Evolutionary conservation across 768 basidiomycete species (phyloP), one percentile per base, ranked within the genome.

Genomic region (Stropharia rugosoannulata): DNA sequence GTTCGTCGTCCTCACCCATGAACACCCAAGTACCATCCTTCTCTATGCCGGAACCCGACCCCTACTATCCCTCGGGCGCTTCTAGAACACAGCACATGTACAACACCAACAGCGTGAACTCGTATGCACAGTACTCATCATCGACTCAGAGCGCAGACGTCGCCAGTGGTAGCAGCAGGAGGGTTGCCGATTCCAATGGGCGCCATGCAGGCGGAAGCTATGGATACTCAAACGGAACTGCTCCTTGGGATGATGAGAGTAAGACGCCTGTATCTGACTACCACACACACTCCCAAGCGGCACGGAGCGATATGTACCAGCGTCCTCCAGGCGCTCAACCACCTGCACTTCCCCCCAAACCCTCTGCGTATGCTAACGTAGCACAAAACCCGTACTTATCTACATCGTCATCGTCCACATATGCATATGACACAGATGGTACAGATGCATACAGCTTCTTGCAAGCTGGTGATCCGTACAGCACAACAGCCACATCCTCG

Each of bases 21-120:
- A 65, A 68, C 8, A 59, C 70, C 27, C 62, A 63, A 11, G 58
- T 54, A 5, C 38, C 69, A 15, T 43, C 62, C 18, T 62, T 69
- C 32, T n/a, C 65, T 10, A 79, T 79, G 73, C 77, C 78, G 2
- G 77, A 76, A 58, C 74, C 80, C 1, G 74, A 78, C 35, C 68
- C 68, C 4, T 77, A 73, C 64, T 59, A 70, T 51, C 70, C 74
- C 16, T 60, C 64, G 39, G 58, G 59, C 6, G 58, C 66, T 29
- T 56, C 65, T 15, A 62, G 66, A 32, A 59, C 66, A 32, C 29
- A 32, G 9, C 59, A 55, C 46, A 64, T 67, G 44, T 65, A 68
- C 45, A 65, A 62, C n/a, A 37, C 37, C 54, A 35, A 32, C 42
- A 44, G 16, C 29, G 45, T 61, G 2, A 62, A 66, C 50, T 64